Base-by-base conservation (phyloP, 805 yeast genomes). In the Blastobotrys parvus region DNA sequence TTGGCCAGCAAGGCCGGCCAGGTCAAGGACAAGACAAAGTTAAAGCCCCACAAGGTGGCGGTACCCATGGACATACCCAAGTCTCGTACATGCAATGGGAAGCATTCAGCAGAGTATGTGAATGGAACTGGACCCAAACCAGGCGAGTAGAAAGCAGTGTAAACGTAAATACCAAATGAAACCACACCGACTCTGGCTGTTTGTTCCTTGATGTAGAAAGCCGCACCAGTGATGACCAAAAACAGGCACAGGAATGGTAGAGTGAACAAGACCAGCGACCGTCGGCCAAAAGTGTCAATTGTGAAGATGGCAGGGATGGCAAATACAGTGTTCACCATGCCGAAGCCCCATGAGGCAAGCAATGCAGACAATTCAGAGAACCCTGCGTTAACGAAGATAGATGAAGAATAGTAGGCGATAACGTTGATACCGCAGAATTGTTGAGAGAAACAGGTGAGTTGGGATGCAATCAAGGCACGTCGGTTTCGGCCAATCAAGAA, bases 121-220 rank as follows among this genome's bases (percentile, higher is more conserved):
- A 86, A 86, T 3, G 95, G 94, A 36, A 86, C 92, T 11, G 92
- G 94, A 35, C 95, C 95, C 60, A 82, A 86, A 43, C 94, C 90
- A 2, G 84, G 77, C 0, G 94, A 82, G 63, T 86, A 86, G 44
- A 82, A 80, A 35, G 77, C 71, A 0, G 86, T 68, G 62, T 74
- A 85, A 23, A 86, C 57, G 59, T 86, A 86, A 45, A 86, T 79
- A 51, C 92, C 94, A 47, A 77, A 65, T 4, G 82, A 69, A 44
- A 84, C 78, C 42, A 81, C 71, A 3, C 79, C 95, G 46, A 81
- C 62, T 54, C 84, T 71, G 5, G 73, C 61, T 5, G 55, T 46
- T 1, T 69, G 70, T 22, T 63, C 64, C 25, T 74, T 71, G 46
- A 83, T 80, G 73, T 80, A 80, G 67, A 84, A 83, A 1, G 87